Base-by-base conservation (phyloP, 768 basidiomycete genomes). In the Phlebiopsis flavidoalba region DNA sequence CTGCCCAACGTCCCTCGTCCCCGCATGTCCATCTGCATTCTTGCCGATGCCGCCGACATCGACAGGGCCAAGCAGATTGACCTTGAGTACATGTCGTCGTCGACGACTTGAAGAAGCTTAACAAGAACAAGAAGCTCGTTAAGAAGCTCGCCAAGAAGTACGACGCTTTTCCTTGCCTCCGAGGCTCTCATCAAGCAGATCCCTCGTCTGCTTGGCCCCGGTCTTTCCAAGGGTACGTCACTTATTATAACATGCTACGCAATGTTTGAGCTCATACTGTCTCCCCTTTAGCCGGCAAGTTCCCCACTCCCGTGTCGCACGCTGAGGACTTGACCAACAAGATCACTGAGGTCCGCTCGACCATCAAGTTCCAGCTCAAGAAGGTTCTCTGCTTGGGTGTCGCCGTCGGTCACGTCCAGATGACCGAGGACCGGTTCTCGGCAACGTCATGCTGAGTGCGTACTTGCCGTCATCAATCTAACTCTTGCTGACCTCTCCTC, bases 81-180 rank as follows among this genome's bases (percentile, higher is more conserved):
- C 70, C 87, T 98, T 68, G 95, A 95, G 75, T 97, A 98, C 82
- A 97, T 96, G 95, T 95, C 94, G n/a, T n/a, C 66, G 97, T 98
- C 67, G 97, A 98, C 69, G 97, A 99, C 79, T 82, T 98, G 79
- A 98, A 99, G 79, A 99, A 99, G 95, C 85, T 98, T 66, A 97
- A 96, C 89, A 96, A 97, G 82, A 99, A 98, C 86, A 98, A 99
- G 84, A 99, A 99, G 81, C 92, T 99, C 64, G 97, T 98, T 73
- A 99, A 98, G 85, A 97, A 97, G 82, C 91, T 98, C 68, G 96
- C 96, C 67, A 98, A 98, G 84, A 98, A 98, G 76, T 95, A 98
- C 80, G 95, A 99, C 70, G 95, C 96, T 61, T 99, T n/a, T 99
- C 89, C 80, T 99, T 66, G 86, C 96, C 37, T 98, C 97, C 60